Conservation (phyloP, 495 filamentous ascomycete species). For the Lasiosphaeria miniovina region DNA sequence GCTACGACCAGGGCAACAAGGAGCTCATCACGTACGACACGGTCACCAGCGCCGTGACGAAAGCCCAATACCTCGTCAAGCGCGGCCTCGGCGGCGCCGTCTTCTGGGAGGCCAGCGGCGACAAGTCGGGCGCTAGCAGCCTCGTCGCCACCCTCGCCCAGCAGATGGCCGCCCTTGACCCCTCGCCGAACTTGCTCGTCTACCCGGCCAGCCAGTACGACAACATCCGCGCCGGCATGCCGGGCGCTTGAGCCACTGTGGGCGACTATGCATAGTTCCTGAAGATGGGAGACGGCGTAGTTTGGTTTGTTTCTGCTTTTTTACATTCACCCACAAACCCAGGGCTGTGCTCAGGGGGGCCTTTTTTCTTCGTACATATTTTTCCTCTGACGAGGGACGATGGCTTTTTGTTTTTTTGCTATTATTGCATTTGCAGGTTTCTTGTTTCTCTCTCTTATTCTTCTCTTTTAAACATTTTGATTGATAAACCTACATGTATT, state of each 20-base stretch:
- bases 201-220: constrained; percentile 71
- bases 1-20: constrained; percentile 55
- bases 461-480: background rate
- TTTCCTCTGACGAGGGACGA: background rate
- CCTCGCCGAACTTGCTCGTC: constrained; percentile 55
- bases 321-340: background rate
- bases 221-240: constrained; percentile 58
- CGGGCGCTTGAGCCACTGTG: constrained; percentile 7
- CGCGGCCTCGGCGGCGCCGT: constrained; percentile 73
- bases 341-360: constrained; percentile 7
- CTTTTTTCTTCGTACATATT: constrained; percentile 2
- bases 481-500: background rate
- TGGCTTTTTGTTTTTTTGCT: background rate
- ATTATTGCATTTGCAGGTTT: background rate
- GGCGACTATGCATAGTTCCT: background rate
- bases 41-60: constrained; percentile 53
- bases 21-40: constrained; percentile 80
- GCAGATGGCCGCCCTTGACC: constrained; percentile 52
- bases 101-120: constrained; percentile 87
- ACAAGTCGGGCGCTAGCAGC: constrained; percentile 58
- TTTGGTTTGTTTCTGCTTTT: background rate
- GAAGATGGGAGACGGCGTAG: background rate
- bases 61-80: constrained; percentile 62
- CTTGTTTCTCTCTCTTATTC: background rate
- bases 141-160: constrained; percentile 61